A percentile compares a stretch with the other conserved stretches of the same genome.
phyloP scores from a whole-genome alignment of 768 basidiomycete species.

The Paxillus involutus region DNA sequence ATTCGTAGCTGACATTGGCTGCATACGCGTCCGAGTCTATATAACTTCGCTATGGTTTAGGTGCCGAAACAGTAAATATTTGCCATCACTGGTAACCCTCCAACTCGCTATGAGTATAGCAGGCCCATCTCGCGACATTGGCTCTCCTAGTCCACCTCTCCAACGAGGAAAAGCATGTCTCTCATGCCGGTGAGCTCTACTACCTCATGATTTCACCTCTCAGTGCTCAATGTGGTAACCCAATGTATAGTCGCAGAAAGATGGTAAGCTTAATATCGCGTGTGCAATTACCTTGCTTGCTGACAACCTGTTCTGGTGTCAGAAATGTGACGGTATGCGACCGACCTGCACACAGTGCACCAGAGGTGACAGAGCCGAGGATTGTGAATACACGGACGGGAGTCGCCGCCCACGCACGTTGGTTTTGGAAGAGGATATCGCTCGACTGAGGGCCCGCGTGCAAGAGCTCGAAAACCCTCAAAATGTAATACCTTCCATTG shows the following conservation, averaged over 20 bases:
- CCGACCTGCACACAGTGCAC: slow-evolving; percentile 67
- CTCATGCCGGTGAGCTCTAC: slow-evolving; percentile 46
- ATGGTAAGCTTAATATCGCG: slow-evolving; percentile 33
- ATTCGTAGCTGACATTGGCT: background rate
- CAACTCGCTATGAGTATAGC: background rate
- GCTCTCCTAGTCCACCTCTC: slow-evolving; percentile 20
- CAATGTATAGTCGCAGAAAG: slow-evolving; percentile 42
- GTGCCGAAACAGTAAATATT: background rate
- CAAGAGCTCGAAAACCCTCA: slow-evolving; percentile 57
- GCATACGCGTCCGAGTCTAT: slow-evolving; percentile 5
- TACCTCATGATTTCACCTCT: background rate
- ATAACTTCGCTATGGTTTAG: slow-evolving; percentile 1
- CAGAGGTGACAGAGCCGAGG: slow-evolving; percentile 57
- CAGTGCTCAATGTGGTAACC: background rate
- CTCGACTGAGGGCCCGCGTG: slow-evolving; percentile 55
- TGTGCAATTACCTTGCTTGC: background rate
- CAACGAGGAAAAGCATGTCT: slow-evolving; percentile 53
- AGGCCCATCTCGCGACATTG: slow-evolving; percentile 2
- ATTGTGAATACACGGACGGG: slow-evolving; percentile 72
- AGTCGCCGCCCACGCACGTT: slow-evolving; percentile 59
- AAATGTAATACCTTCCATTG: slow-evolving; percentile 44
- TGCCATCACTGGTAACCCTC: background rate
- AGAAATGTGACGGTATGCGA: slow-evolving; percentile 69
- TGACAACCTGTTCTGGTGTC: background rate
- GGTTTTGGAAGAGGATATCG: slow-evolving; percentile 58